Conservation (phyloP, 2,329 filamentous ascomycete genomes). For the Colletotrichum incanum region DNA sequence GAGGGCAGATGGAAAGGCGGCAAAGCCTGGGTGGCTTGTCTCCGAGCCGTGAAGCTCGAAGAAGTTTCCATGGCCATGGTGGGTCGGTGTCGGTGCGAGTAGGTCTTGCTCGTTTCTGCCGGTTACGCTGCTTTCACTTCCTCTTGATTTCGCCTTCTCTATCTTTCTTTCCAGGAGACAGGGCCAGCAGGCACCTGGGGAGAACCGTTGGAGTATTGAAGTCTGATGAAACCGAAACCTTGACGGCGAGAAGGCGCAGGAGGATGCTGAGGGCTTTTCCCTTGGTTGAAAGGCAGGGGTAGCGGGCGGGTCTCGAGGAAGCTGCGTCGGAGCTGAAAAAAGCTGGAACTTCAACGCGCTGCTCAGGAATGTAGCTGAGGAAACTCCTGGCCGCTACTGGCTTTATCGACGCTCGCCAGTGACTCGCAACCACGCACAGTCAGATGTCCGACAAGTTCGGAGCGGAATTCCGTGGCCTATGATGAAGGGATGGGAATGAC, state of each 20-base stretch:
- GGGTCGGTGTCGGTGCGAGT: conserved; percentile 9
- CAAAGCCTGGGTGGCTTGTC: conserved; percentile 78
- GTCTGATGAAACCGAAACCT: not conserved
- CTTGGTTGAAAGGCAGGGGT: conserved; percentile 2
- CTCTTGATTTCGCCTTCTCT: not conserved
- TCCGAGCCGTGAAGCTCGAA: conserved; percentile 79
- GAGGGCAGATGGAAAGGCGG: conserved; percentile 80
- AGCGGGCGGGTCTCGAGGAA: conserved; percentile 40
- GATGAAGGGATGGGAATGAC: conserved; percentile 8
- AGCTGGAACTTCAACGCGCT: conserved; percentile 22
- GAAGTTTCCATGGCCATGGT: conserved; percentile 48
- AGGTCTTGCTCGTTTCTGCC: conserved; percentile 42
- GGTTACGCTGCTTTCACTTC: not conserved
- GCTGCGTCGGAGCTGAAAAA: conserved; percentile 41
- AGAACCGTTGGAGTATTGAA: not conserved
- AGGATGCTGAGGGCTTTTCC: not conserved
- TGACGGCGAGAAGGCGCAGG: conserved; percentile 2
- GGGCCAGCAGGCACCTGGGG: not conserved
- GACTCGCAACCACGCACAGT: conserved; percentile 4
- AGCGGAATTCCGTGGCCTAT: not conserved
- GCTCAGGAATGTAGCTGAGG: conserved; percentile 22
- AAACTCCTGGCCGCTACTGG: conserved; percentile 1
- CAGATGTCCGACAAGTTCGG: not conserved
- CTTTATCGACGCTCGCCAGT: not conserved
- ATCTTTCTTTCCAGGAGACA: not conserved